Percentiles rank a stretch among this genome's conserved stretches.
Evolutionary conservation across 208 protist genomes (phyloP).

Genomic region (Wallacemonas collosoma): DNA sequence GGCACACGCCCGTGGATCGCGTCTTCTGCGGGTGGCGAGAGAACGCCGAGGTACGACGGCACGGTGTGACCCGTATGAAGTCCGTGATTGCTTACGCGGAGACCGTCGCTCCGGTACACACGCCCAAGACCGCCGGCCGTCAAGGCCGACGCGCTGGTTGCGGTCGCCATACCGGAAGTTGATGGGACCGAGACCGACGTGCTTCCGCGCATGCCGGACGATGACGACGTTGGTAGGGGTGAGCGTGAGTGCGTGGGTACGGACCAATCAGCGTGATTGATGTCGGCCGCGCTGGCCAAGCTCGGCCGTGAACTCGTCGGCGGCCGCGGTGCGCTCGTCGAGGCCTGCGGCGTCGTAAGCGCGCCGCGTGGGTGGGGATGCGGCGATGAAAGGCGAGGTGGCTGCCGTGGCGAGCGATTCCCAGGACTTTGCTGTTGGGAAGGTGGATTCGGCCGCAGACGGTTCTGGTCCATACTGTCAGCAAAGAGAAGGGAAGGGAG

Average conservation of each 20-base stretch:
- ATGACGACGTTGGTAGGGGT: not conserved
- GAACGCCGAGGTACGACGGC: conserved; percentile 7
- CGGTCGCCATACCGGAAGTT: not conserved
- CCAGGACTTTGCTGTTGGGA: not conserved
- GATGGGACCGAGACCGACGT: not conserved
- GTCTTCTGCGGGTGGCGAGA: conserved; percentile 1
- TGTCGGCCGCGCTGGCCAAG: not conserved
- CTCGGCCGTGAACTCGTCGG: not conserved
- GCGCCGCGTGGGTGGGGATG: not conserved
- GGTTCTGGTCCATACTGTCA: not conserved
- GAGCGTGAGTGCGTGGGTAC: conserved; percentile 12
- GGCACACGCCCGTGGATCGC: not conserved
- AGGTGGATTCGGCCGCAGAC: conserved; percentile 7
- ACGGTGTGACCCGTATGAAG: conserved; percentile 2
- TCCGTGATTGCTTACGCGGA: not conserved
- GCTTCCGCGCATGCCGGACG: not conserved
- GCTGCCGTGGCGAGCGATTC: not conserved
- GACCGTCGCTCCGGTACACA: conserved; percentile 2
- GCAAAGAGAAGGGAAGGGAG: conserved; percentile 19
- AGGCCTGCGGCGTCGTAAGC: not conserved
- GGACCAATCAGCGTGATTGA: not conserved
- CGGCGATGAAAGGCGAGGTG: not conserved
- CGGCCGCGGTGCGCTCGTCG: not conserved
- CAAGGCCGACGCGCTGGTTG: not conserved
- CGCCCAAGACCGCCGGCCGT: not conserved